Evolutionary conservation across 2,329 filamentous ascomycete genomes (phyloP), one percentile per base, ranked within the genome.

Genomic region (Alternaria sp.): DNA sequence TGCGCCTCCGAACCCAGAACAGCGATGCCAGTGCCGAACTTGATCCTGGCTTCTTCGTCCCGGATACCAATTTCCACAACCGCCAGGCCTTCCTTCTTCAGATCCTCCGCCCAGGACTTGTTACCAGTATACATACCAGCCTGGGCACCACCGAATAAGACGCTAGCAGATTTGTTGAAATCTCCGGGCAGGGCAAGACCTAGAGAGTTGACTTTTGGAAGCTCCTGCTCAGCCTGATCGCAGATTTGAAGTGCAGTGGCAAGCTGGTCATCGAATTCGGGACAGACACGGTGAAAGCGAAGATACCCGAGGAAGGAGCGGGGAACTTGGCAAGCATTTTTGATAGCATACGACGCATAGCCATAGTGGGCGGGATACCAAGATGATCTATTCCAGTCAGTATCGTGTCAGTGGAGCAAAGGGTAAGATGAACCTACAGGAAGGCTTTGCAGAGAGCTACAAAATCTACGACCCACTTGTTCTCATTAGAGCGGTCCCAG

Each of bases 291-390:
- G 73, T 98, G 94, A 62, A 91, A 87, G 10, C 94, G 83, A 0
- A 98, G 83, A 68, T 97, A 99, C 66, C 92, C 92, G 65, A 97
- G 87, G 74, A 98, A 98, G 74, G 95, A 97, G 61, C 88, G 87
- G 41, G 97, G 84, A 0, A 96, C 87, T 34, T 86, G 84, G 20
- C 89, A 87, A 3, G 88, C 88, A 7, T 85, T 78, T n/a, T 85
- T 80, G 63, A 93, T 69, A 20, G 73, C 84, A 12, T 84, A 79
- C 0, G 80, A 74, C 16, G 83, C 74, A 5, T 80, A 82, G 12
- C 88, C 85, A 50, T 87, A 86, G 18, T 86, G 83, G 38, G 87
- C 86, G 38, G 86, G 72, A 44, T 74, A 81, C 27, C 81, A 81
- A 0, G 86, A 84, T 6, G 91, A 84, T 43, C 83, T 84, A 5